Percentiles rank a stretch among this genome's conserved stretches.
Conservation (phyloP, 139 green algal species). For the Pedinophyceae sp. region DNA sequence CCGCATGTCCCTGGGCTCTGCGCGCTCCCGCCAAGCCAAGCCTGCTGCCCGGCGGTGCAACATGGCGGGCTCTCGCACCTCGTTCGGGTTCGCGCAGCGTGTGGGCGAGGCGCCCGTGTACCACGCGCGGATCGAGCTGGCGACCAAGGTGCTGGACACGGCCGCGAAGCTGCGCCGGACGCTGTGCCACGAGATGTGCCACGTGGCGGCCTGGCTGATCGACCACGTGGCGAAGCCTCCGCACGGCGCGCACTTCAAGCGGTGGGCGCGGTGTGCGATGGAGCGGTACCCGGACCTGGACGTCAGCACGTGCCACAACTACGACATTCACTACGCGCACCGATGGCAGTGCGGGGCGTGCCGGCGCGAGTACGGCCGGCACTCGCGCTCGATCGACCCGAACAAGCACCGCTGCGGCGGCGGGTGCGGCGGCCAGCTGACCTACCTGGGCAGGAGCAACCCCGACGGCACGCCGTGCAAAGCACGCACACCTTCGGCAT, state of each 20-base stretch:
- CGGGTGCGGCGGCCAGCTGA: constrained; percentile 22
- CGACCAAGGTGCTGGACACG: constrained; percentile 30
- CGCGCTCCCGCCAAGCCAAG: too few relatives aligned
- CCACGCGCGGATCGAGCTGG: constrained; percentile 46
- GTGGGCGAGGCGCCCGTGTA: too few relatives aligned
- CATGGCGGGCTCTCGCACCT: too few relatives aligned
- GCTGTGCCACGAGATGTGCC: constrained; percentile 42
- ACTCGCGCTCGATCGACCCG: constrained; percentile 39
- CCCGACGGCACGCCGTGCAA: constrained; percentile 20
- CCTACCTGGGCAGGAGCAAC: constrained; percentile 28
- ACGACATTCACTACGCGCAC: constrained; percentile 21
- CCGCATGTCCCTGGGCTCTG: too few relatives aligned
- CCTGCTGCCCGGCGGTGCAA: too few relatives aligned
- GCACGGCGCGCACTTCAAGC: constrained; percentile 31
- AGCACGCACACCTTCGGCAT: constrained; percentile 5
- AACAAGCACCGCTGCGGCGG: constrained; percentile 29
- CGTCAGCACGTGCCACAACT: constrained; percentile 33
- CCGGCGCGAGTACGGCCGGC: constrained; percentile 25
- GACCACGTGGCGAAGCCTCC: constrained; percentile 19
- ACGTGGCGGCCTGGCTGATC: constrained; percentile 36
- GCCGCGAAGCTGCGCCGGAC: constrained; percentile 25
- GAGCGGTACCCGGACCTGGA: constrained; percentile 17
- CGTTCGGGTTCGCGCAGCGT: too few relatives aligned
- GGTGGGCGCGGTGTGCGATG: constrained; percentile 22
- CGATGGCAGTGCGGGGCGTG: constrained; percentile 35